These are phyloP conservation scores for Fusarium xyrophilum DNA, from an alignment of 2,329 filamentous ascomycete species.

Conservation along the genomic window DNA sequence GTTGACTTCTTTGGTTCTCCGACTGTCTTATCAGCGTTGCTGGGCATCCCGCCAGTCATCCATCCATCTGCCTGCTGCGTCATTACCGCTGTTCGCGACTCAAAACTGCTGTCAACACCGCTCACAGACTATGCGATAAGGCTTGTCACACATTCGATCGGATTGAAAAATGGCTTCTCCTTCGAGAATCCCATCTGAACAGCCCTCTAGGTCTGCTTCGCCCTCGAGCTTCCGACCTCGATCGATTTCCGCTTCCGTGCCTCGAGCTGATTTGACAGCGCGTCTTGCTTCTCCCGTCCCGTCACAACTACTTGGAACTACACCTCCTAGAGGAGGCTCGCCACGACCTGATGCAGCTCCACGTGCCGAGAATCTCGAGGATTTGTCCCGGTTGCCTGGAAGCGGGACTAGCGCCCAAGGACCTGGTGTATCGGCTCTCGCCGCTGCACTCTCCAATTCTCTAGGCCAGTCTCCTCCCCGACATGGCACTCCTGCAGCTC, in stretches of 20 bases:
- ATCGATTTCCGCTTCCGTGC: conserved; percentile 59
- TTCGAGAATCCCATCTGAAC: conserved; percentile 48
- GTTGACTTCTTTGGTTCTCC: conserved; percentile 4
- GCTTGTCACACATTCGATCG: conserved; percentile 16
- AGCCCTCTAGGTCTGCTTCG: conserved; percentile 54
- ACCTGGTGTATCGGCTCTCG: conserved; percentile 85
- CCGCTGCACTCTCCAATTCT: conserved; percentile 82
- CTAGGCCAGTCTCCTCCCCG: conserved; percentile 73
- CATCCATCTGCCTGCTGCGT: conserved; percentile 6
- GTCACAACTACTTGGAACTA: conserved; percentile 47
- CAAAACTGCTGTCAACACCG: conserved; percentile 11
- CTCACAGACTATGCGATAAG: conserved; percentile 41
- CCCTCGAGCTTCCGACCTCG: conserved; percentile 55
- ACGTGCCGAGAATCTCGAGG: conserved; percentile 46
- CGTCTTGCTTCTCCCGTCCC: conserved; percentile 66
- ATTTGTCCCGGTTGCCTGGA: conserved; percentile 69
- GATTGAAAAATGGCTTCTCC: conserved; percentile 48
- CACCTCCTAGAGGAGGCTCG: conserved; percentile 48
- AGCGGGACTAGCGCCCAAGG: conserved; percentile 71
- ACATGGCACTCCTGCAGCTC: conserved; percentile 66
- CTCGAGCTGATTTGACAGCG: conserved; percentile 66
- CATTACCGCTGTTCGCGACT: conserved; percentile 21
- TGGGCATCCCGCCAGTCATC: conserved; percentile 1
- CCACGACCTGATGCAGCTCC: conserved; percentile 39
- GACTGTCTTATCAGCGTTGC: conserved; percentile 15